Base-by-base conservation (phyloP, 1,139 yeast species). In the Magnusiomyces ingens region DNA sequence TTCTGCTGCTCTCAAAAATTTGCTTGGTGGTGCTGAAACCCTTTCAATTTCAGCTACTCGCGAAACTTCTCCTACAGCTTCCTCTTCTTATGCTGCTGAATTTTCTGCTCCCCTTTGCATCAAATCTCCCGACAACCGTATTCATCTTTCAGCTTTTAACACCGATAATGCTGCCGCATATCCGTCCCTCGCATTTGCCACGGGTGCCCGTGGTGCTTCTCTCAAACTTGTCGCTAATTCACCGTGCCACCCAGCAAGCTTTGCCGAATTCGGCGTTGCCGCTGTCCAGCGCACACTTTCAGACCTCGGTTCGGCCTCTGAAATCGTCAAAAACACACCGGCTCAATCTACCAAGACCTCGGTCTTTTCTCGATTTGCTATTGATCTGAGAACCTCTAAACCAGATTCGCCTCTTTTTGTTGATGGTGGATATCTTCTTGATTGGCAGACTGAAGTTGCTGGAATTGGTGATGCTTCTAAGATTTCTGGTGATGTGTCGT, bases 11-110 rank as follows among this genome's bases (percentile, higher is more conserved):
- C 73, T 85, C 66, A 77, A 82, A 52, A 91, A 93, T 66, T 70
- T 88, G 11, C 81, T 90, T 68, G 96, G 96, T 0, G 96, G 96
- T 1, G 97, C 93, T 8, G 99, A 93, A 66, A 76, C 76, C 48
- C 64, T 91, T 21, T 76, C 81, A 32, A 74, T 90, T 51, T 96
- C 91, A 68, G 89, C 96, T 2, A 80, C 84, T 5, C 70, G 79
- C 22, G 96, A 96, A 17, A 84, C 95, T 1, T 81, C 86, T 56
- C 91, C 95, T 2, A 79, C 80, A 58, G 52, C 54, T 12, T 55
- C 60, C 11, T 80, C 94, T 1, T 83, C 94, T 19, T 65, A 65
- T 52, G 55, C 57, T 22, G 58, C 58, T 3, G 56, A 57, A 29
- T 56, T 60, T 46, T 71, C 77, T 45, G 77, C 78, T 61, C 95